Evolutionary conservation across 2,329 filamentous ascomycete species (phyloP), one percentile per base, ranked within the genome.

Genomic region (Berkeleyomyces rouxiae): DNA sequence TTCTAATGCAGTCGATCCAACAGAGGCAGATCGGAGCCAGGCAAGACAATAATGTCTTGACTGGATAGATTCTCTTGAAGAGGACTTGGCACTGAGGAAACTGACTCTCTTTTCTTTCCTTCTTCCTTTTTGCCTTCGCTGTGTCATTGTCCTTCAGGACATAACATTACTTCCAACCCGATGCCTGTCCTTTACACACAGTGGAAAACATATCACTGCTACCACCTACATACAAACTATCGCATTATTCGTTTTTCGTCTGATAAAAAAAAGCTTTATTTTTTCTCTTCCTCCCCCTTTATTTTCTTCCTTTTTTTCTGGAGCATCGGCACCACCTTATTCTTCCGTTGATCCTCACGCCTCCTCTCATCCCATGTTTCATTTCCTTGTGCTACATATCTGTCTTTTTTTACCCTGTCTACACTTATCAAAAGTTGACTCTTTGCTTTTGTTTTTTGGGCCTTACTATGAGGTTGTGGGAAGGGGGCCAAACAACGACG

Each of bases 181-280:
- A 23, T 62, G 40, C n/a, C 36, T 64, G 57, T 61, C 61, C 44
- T 62, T 49, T 65, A 65, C 59, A 64, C 60, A 58, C 42, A 39
- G 58, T 58, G 44, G 44, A 61, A 59, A 61, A 58, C 46, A 62
- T 51, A 4, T 7, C n/a, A 16, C 23, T 44, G 13, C 11, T 42
- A 65, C 10, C 42, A 7, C 42, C 65, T 66, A 65, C 66, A 70
- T 65, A 61, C 62, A 63, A 40, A 58, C 23, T n/a, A 43, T 60
- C 49, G 43, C 43, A 36, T 60, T 47, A 37, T 62, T 65, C 62
- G 46, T 51, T 62, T n/a, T 49, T 53, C 40, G 61, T 53, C 59
- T 61, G n/a, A 3, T 49, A 49, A 16, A 49, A 23, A 49, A 49
- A 23, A 44, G 57, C 62, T 61, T 63, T 59, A 63, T 63, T 64